These are phyloP conservation scores for Pseudogymnoascus sp. DNA, from an alignment of 2,329 filamentous ascomycete species.

Conservation along the genomic window DNA sequence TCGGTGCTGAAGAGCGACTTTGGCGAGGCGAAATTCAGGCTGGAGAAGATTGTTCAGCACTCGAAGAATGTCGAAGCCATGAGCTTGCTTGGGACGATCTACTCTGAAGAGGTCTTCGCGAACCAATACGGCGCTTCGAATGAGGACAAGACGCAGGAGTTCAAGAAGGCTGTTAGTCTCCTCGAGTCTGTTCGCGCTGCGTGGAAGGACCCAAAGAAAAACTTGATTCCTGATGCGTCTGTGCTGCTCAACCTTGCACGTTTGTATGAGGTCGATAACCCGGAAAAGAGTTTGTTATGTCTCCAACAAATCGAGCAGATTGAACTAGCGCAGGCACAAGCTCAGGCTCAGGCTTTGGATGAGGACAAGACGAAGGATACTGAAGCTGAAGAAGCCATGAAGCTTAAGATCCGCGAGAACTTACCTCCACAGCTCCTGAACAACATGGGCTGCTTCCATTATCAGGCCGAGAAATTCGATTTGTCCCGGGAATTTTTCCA, in stretches of 20 bases:
- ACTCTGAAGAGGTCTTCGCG: conserved; percentile 88
- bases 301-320: conserved; percentile 87
- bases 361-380: conserved; percentile 56
- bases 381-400: conserved; percentile 54
- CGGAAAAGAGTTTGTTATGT: conserved; percentile 88
- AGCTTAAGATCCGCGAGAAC: conserved; percentile 61
- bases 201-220: conserved; percentile 92
- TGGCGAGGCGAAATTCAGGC: conserved; percentile 82
- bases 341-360: conserved; percentile 44
- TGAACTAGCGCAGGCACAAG: conserved; percentile 58
- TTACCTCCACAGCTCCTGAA: conserved; percentile 88
- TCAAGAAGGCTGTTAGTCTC: conserved; percentile 77
- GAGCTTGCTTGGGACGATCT: conserved; percentile 82
- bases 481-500: conserved; percentile 83
- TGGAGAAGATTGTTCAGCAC: conserved; percentile 91
- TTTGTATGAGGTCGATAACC: conserved; percentile 76
- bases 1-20: conserved; percentile 77
- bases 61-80: conserved; percentile 81
- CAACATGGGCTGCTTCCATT: conserved; percentile 95
- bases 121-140: conserved; percentile 63
- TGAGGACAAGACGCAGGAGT: conserved; percentile 80
- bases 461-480: conserved; percentile 74
- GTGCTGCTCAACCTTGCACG: conserved; percentile 87
- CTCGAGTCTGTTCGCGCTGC: conserved; percentile 77
- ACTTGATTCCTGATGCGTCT: conserved; percentile 70